Evolutionary conservation across 192 early-diverging fungal species (phyloP), one percentile per base, ranked within the genome.

Genomic region (Linnemannia hyalina): DNA sequence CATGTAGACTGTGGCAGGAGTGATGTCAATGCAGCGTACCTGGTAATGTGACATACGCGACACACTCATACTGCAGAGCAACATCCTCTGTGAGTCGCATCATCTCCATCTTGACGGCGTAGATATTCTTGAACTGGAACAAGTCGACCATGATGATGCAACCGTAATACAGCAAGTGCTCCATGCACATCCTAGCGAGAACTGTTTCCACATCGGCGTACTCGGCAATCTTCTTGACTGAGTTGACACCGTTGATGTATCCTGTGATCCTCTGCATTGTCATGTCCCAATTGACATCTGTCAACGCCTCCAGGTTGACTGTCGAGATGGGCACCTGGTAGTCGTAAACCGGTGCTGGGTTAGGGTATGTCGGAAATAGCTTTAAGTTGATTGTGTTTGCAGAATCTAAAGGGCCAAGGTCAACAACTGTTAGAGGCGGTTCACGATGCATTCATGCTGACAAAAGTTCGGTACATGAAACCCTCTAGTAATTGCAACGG

Each of bases 71-170:
- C 80, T 97, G 97, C 55, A 96, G 68, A 20, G 93, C 90, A 22
- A 83, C 85, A 52, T 93, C 92, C 22, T 92, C 87, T 60, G 97
- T 88, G 41, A 98, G 42, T 38, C 79, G 87, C 72, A 89, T 92
- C 35, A 98, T 89, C 76, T 92, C 90, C 22, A 91, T 85, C 57
- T 90, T 93, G 54, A 95, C 88, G 0, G 92, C 91, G 81, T 99
- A 99, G 0, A 98, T 88, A 81, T 99, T 99, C 77, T 94, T 92
- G 82, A 97, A 99, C 93, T 98, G 96, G 88, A 99, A 99, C 29
- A 99, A 94, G 77, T 99, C 97, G 7, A 96, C 93, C 88, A 99
- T 82, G 44, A 92, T 93, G 38, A 98, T 95, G 78, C 97, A 98
- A 10, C 97, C 97, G 85, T 97, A 99, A 88, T 96, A 98, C 89